Conservation (phyloP, 169 alveolate genomes). For the Eimeria brunetti region DNA sequence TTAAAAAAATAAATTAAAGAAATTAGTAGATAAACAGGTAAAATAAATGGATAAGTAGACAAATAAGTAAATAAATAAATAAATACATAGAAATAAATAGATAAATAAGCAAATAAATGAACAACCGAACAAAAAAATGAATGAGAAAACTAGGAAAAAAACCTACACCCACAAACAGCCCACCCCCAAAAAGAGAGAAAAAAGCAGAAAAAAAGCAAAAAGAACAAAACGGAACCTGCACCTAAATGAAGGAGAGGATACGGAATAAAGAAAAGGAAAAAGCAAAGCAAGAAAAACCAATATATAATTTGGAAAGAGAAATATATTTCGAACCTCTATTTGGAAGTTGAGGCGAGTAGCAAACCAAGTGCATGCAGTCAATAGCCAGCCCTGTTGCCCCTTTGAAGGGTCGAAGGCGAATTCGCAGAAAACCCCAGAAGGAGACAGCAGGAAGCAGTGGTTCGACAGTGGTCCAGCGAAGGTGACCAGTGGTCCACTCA, state of each 20-base stretch:
- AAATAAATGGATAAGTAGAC: no score
- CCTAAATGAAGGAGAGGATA: not conserved
- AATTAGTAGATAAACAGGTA: no score
- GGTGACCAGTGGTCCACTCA: slow-evolving; percentile 72
- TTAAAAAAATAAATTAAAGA: no score
- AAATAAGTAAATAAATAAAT: no score
- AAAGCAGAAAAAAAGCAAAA: not conserved
- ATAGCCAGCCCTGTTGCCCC: slow-evolving; percentile 71
- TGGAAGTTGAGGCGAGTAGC: slow-evolving; percentile 78
- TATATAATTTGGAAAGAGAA: not conserved
- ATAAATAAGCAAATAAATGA: no score
- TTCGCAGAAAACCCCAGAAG: slow-evolving; percentile 75
- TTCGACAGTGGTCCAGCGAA: slow-evolving; percentile 72
- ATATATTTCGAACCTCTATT: slow-evolving; percentile 51
- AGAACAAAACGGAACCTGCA: not conserved
- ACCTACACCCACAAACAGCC: no score
- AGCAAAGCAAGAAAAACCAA: no score
- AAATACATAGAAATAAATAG: no score
- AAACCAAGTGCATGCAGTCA: slow-evolving; percentile 77
- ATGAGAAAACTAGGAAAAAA: no score
- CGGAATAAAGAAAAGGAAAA: not conserved
- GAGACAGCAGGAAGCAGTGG: slow-evolving; percentile 71
- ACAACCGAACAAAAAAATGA: no score
- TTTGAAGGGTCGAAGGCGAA: slow-evolving; percentile 59
- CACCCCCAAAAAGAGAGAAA: no score